Evolutionary conservation across 2,329 filamentous ascomycete species (phyloP).

Genomic region (Lachnellula arida): DNA sequence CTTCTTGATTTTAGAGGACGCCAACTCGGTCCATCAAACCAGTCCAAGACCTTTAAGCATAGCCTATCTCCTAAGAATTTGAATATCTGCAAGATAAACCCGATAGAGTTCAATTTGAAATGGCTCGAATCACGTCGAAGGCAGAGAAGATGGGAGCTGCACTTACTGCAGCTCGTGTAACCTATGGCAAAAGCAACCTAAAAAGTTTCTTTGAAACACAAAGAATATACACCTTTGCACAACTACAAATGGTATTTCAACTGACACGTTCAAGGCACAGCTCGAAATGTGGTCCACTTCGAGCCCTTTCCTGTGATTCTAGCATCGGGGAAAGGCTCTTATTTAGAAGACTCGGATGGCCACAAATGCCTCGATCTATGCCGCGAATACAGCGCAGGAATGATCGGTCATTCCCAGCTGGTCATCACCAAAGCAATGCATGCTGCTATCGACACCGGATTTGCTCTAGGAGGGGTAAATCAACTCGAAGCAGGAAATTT

Average conservation of each 20-base stretch:
- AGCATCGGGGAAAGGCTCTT: slow-evolving; percentile 9
- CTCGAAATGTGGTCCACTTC: slow-evolving; percentile 12
- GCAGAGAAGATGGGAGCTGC: slow-evolving; percentile 1
- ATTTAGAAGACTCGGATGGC: slow-evolving; percentile 13
- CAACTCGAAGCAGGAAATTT: slow-evolving; percentile 45
- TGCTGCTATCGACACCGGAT: slow-evolving; percentile 40
- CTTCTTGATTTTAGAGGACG: not conserved
- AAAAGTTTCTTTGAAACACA: slow-evolving; percentile 4
- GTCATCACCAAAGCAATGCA: slow-evolving; percentile 45
- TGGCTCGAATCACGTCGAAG: slow-evolving; percentile 6
- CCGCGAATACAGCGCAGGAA: slow-evolving; percentile 58
- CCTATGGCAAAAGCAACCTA: slow-evolving; percentile 7
- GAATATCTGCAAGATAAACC: not conserved
- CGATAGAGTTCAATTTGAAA: not conserved
- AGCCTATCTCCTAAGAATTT: not conserved
- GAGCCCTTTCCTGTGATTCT: slow-evolving; percentile 15
- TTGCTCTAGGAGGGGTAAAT: slow-evolving; percentile 51
- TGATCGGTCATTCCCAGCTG: slow-evolving; percentile 62
- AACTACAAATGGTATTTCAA: no score
- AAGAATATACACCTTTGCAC: not conserved
- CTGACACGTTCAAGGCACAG: slow-evolving; percentile 7
- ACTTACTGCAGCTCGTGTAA: slow-evolving; percentile 1
- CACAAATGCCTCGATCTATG: slow-evolving; percentile 52
- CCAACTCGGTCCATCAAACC: not conserved
- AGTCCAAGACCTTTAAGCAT: not conserved